Percentiles rank a stretch among this genome's conserved stretches.
These are phyloP conservation scores for Hanseniaspora occidentalis DNA, from an alignment of 805 yeast genomes.

Conservation along the genomic window DNA sequence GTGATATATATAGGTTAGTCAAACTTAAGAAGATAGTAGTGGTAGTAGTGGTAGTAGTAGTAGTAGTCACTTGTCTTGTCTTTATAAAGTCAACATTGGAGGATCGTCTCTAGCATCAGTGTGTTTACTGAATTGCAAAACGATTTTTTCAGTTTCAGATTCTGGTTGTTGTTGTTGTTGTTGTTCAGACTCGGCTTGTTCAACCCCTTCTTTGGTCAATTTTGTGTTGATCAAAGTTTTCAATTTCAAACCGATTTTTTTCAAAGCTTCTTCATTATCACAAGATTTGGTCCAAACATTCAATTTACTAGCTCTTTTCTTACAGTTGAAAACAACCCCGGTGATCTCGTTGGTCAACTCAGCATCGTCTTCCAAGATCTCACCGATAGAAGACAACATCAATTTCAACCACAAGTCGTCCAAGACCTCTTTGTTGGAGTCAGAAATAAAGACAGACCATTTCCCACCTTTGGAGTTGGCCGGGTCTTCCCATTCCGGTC, in stretches of 20 bases:
- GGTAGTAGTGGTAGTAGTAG: neutral
- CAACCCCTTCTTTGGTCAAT: constrained; percentile 3
- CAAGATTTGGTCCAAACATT: constrained; percentile 90
- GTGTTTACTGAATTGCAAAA: neutral
- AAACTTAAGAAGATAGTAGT: too few relatives aligned
- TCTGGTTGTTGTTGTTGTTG: neutral
- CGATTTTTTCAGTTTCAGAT: neutral
- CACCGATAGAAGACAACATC: constrained; percentile 84
- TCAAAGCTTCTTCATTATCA: constrained; percentile 42
- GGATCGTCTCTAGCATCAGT: neutral
- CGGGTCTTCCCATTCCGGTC: constrained; percentile 98
- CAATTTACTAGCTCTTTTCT: constrained; percentile 70
- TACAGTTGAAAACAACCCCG: constrained; percentile 84
- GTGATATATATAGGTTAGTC: neutral
- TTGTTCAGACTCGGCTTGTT: neutral
- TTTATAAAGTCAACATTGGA: neutral
- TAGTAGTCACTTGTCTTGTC: neutral
- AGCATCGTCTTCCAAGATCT: constrained; percentile 74
- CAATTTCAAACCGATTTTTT: constrained; percentile 73
- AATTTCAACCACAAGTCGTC: constrained; percentile 90
- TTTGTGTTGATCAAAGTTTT: constrained; percentile 64
- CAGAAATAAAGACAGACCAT: constrained; percentile 73
- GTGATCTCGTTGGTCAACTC: constrained; percentile 58
- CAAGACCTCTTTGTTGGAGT: constrained; percentile 45
- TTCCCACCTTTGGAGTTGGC: constrained; percentile 86